Evolutionary conservation across 2,329 filamentous ascomycete species (phyloP), one percentile per base, ranked within the genome.

Genomic region (Tolypocladium nubicola): DNA sequence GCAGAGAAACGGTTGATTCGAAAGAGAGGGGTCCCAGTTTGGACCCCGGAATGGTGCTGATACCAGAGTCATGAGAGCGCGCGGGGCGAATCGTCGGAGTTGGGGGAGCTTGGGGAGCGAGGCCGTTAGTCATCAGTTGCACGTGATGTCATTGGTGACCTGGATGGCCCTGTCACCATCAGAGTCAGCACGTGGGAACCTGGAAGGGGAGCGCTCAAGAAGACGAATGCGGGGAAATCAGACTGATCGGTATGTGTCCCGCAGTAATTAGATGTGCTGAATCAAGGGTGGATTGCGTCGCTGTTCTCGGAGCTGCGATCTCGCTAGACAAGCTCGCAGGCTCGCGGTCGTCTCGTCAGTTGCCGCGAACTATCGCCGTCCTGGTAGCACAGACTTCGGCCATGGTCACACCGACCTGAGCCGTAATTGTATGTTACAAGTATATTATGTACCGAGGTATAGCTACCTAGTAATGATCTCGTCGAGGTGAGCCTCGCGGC

Each of bases 71-170:
- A 70, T 23, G 16, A 47, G 56, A 66, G 64, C 61, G 68, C 61
- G 68, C 67, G 70, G 70, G 70, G 69, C 70, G 68, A 68, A 67
- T 70, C 61, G 67, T 68, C 30, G 4, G 30, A 13, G 30, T 35
- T 47, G 30, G 26, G 47, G 30, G 30, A 13, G 30, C n/a, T 47
- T 19, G n/a, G 26, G 47, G 30, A 13, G 30, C 26, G 21, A 33
- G 11, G 21, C 19, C 2, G 38, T 37, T 35, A 47, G 40, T 47
- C 40, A 54, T 30, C 53, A 21, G 19, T 4, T 6, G 30, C 53
- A 55, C 53, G 53, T 55, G 53, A 55, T 55, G 53, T 45, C 53
- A 41, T 39, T 8, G 23, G 8, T 33, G 23, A 2, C 23, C 23
- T 2, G 23, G 38, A 54, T n/a, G 19, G 38, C 38, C 26, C 41